phyloP scores from a whole-genome alignment of 495 filamentous ascomycete genomes.

The Xylaria telfairii region DNA sequence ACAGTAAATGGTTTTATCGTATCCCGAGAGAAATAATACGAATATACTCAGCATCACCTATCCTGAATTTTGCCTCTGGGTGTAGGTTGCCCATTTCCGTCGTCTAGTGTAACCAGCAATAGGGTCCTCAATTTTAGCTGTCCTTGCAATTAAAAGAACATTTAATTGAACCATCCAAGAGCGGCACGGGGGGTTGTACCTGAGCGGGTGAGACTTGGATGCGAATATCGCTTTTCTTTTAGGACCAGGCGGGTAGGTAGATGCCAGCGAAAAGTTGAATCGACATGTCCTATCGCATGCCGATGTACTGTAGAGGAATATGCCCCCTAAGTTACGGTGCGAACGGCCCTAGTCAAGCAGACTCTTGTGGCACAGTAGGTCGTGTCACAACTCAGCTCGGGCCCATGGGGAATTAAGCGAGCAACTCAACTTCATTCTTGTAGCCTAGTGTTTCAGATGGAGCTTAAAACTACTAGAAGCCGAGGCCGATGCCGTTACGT shows the following conservation, averaged over 20 bases:
- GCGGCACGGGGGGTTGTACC: neutral
- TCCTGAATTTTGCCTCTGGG: neutral
- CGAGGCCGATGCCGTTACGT: neutral
- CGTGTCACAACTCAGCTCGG: neutral
- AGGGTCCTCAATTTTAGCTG: neutral
- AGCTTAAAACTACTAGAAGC: neutral
- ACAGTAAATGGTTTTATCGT: neutral
- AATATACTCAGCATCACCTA: neutral
- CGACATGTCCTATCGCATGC: neutral
- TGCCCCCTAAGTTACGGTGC: neutral
- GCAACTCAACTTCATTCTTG: neutral
- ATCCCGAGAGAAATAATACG: neutral
- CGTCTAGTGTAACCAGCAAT: neutral
- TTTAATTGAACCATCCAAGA: neutral
- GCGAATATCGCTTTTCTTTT: neutral
- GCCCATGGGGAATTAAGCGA: neutral
- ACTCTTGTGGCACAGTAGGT: neutral
- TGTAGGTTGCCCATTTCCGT: neutral
- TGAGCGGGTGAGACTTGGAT: neutral
- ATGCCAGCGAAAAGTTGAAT: neutral
- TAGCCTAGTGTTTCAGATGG: neutral
- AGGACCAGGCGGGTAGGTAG: neutral
- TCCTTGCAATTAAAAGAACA: neutral
- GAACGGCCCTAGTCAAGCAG: neutral
- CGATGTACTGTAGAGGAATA: no score